Percentiles rank a stretch among this genome's conserved stretches.
These are phyloP conservation scores for Aspergillus baeticus DNA, from an alignment of 495 filamentous ascomycete genomes.

Conservation along the genomic window DNA sequence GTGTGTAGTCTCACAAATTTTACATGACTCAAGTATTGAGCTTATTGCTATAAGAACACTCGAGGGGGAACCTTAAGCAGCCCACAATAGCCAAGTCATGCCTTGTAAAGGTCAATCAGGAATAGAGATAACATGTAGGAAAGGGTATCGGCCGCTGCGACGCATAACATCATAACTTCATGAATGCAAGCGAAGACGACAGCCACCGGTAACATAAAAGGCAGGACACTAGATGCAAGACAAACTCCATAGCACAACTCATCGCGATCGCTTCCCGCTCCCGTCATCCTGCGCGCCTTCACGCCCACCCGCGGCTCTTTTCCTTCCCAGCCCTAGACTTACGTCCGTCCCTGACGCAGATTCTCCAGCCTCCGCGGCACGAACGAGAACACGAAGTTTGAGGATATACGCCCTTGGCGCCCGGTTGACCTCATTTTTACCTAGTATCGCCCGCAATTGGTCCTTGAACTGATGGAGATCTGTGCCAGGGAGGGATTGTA, in stretches of 20 bases:
- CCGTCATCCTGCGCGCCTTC: conserved; percentile 17
- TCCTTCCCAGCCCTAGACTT: conserved; percentile 24
- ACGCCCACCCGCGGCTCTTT: conserved; percentile 33
- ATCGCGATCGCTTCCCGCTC: conserved; percentile 37
- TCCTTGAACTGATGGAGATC: conserved; percentile 33
- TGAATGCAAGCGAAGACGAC: no score
- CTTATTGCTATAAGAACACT: no score
- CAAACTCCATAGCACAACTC: background rate
- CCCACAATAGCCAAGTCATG: background rate
- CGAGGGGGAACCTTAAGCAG: no score
- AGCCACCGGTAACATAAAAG: no score
- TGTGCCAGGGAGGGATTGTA: conserved; percentile 33
- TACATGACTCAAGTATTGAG: no score
- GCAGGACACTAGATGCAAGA: no score
- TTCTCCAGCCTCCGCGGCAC: conserved; percentile 26
- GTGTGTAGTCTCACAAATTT: no score
- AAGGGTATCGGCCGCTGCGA: no score
- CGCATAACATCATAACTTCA: no score
- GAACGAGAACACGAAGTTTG: conserved; percentile 31
- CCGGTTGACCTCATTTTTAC: conserved; percentile 40
- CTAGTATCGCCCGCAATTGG: conserved; percentile 34
- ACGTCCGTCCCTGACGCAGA: conserved; percentile 1
- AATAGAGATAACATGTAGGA: no score
- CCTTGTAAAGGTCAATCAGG: background rate
- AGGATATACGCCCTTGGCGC: conserved; percentile 39